Conservation (phyloP, 306 rosid species). For the barrel medic (Medicago truncatula) region DNA sequence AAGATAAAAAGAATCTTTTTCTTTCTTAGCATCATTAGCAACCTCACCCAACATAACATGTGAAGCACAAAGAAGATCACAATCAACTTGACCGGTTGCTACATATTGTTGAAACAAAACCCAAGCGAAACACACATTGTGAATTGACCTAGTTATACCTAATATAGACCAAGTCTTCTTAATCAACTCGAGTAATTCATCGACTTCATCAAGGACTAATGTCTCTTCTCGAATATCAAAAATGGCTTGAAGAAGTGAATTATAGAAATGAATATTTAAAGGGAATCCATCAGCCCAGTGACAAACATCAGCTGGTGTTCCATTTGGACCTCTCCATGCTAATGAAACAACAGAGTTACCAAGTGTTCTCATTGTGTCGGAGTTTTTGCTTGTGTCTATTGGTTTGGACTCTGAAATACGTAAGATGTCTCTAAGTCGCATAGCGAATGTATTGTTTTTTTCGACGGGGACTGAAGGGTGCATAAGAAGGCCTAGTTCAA, state of each 20-base stretch:
- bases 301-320: slow-evolving; percentile 80
- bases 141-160: slow-evolving; percentile 71
- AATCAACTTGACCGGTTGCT: slow-evolving; percentile 72
- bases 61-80: slow-evolving; percentile 83
- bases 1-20: slow-evolving; percentile 60
- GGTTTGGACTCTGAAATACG: slow-evolving; percentile 48
- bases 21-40: slow-evolving; percentile 73
- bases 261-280: slow-evolving; percentile 71
- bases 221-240: slow-evolving; percentile 88
- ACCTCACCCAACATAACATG: slow-evolving; percentile 79
- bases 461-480: slow-evolving; percentile 74
- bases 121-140: slow-evolving; percentile 89
- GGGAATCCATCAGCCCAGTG: slow-evolving; percentile 99
- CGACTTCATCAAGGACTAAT: slow-evolving; percentile 88
- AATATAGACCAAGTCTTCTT: slow-evolving; percentile 87
- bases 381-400: slow-evolving; percentile 77
- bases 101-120: slow-evolving; percentile 78
- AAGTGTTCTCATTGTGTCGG: slow-evolving; percentile 88
- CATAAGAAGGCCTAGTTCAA: slow-evolving; percentile 75
- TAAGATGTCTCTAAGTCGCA: slow-evolving; percentile 74
- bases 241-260: slow-evolving; percentile 71
- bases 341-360: slow-evolving; percentile 85
- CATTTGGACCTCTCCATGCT: slow-evolving; percentile 84
- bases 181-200: slow-evolving; percentile 86
- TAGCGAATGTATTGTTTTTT: slow-evolving; percentile 63